Conservation (phyloP, 805 yeast genomes). For the Kodamaea leandrae region DNA sequence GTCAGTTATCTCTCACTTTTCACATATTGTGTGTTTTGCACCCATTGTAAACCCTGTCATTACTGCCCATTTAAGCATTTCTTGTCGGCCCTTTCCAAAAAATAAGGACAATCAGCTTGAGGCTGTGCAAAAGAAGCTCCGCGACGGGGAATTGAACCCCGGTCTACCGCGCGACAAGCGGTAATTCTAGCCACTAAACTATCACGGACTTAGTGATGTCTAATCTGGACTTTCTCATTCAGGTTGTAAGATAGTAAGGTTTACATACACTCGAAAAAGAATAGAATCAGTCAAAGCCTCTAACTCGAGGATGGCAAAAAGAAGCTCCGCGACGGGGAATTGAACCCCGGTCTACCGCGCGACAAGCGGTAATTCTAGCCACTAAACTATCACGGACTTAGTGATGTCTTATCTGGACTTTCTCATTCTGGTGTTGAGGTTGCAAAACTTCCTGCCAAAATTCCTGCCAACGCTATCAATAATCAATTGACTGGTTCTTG, state of each 20-base stretch:
- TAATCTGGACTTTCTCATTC: too few relatives aligned
- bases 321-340: constrained; percentile 9
- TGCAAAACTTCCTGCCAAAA: background rate
- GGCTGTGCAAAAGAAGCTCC: constrained; percentile 3
- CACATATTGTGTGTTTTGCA: too few relatives aligned
- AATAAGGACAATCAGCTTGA: background rate
- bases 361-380: constrained; percentile 10
- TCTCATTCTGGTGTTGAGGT: background rate
- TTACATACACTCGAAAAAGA: background rate
- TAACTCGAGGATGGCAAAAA: background rate
- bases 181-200: constrained; percentile 9
- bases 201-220: constrained; percentile 5
- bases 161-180: constrained; percentile 10
- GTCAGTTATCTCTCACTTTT: too few relatives aligned
- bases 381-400: constrained; percentile 7
- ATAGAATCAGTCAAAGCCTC: too few relatives aligned
- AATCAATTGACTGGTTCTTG: background rate
- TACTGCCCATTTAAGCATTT: too few relatives aligned
- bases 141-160: constrained; percentile 10
- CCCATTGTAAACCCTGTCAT: too few relatives aligned
- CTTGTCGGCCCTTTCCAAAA: background rate
- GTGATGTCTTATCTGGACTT: too few relatives aligned
- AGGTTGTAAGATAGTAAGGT: background rate
- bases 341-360: constrained; percentile 10
- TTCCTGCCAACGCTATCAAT: too few relatives aligned